These are phyloP conservation scores for Aaosphaeria pasadenensis DNA, from an alignment of 2,329 filamentous ascomycete species.

Conservation along the genomic window DNA sequence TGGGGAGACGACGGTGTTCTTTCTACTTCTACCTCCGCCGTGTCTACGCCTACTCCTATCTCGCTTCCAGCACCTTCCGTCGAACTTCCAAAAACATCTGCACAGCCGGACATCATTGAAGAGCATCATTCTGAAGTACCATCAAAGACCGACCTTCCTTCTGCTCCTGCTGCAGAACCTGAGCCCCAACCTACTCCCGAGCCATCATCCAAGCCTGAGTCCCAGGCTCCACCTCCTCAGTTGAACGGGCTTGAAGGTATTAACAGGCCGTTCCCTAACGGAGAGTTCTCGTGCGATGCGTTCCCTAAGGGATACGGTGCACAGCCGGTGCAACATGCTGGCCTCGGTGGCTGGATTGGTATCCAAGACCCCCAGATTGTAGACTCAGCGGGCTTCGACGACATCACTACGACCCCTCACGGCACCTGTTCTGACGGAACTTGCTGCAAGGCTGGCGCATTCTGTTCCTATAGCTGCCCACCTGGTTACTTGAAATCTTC, in stretches of 20 bases:
- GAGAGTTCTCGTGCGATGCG: constrained; percentile 63
- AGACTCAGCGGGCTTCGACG: constrained; percentile 40
- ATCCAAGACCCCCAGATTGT: constrained; percentile 58
- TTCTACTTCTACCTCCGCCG: constrained; percentile 19
- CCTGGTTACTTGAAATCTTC: constrained; percentile 88
- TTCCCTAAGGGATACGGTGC: constrained; percentile 85
- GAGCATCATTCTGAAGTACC: constrained; percentile 20
- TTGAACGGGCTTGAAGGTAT: background rate
- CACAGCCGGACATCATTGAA: background rate
- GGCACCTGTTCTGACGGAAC: constrained; percentile 55
- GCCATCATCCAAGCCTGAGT: background rate
- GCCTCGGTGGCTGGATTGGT: constrained; percentile 73
- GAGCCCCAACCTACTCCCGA: constrained; percentile 3
- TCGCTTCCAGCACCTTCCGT: background rate
- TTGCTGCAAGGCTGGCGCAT: constrained; percentile 58
- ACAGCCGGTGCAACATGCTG: constrained; percentile 65
- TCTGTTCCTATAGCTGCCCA: constrained; percentile 95
- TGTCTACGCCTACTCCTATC: constrained; percentile 1
- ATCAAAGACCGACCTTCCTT: constrained; percentile 11
- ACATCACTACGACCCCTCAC: constrained; percentile 65
- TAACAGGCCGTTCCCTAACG: constrained; percentile 70
- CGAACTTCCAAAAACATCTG: background rate
- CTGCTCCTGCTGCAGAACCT: constrained; percentile 17
- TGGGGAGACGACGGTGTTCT: constrained; percentile 62
- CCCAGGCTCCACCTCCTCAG: constrained; percentile 1